Percentiles rank a stretch among this genome's conserved stretches.
Conservation (phyloP, 2,329 filamentous ascomycete species). For the Clonostachys rosea region DNA sequence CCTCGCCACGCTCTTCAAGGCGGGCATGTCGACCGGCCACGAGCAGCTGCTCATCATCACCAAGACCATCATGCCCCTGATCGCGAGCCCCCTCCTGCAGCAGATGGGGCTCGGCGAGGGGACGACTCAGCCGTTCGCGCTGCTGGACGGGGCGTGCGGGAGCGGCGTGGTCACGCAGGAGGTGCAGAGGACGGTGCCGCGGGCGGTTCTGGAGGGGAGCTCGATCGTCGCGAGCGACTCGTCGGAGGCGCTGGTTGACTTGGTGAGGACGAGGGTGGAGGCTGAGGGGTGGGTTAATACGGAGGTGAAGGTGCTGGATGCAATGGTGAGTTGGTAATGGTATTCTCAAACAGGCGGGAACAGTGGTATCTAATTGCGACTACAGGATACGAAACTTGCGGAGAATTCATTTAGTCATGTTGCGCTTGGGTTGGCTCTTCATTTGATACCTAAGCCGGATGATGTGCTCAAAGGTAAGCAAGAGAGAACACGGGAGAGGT, state of each 20-base stretch:
- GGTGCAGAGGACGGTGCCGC: slow-evolving; percentile 31
- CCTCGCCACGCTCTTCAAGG: slow-evolving; percentile 4
- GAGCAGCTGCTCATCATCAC: slow-evolving; percentile 5
- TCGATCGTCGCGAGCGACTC: slow-evolving; percentile 45
- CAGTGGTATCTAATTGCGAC: not conserved
- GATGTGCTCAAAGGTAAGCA: slow-evolving; percentile 17
- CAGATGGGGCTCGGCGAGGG: slow-evolving; percentile 15
- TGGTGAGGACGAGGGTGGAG: slow-evolving; percentile 28
- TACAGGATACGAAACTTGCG: slow-evolving; percentile 30
- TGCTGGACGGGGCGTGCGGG: slow-evolving; percentile 51
- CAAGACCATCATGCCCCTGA: slow-evolving; percentile 6
- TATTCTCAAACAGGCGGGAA: not conserved
- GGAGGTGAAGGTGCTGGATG: slow-evolving; percentile 37
- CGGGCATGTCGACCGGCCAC: slow-evolving; percentile 1
- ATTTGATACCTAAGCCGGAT: slow-evolving; percentile 35
- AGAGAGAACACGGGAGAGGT: not conserved
- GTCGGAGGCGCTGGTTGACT: slow-evolving; percentile 32
- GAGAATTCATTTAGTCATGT: slow-evolving; percentile 35
- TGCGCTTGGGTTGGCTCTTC: slow-evolving; percentile 40
- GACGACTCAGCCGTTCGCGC: slow-evolving; percentile 18
- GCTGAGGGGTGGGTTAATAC: slow-evolving; percentile 40
- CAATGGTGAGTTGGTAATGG: slow-evolving; percentile 27
- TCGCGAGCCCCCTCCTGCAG: slow-evolving; percentile 11
- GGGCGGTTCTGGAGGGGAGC: slow-evolving; percentile 29
- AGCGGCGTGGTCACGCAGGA: slow-evolving; percentile 41